Conservation (phyloP, 805 yeast species). For the Sugiyamaella marilandica region DNA sequence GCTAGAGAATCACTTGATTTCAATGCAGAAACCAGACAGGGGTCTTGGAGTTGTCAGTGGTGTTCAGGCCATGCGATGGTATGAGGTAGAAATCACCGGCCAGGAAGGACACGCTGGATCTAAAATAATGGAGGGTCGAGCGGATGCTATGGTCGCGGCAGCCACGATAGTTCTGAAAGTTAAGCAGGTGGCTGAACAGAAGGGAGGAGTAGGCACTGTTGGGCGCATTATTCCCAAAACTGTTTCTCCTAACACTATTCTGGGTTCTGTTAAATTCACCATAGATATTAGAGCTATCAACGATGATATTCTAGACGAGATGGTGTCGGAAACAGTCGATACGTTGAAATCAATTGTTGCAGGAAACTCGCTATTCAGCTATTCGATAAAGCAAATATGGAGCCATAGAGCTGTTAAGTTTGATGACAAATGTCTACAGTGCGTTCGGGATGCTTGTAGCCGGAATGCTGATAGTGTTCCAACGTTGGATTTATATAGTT, state of each 20-base stretch:
- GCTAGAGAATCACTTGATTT: slow-evolving; percentile 52
- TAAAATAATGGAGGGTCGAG: slow-evolving; percentile 57
- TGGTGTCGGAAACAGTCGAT: neutral
- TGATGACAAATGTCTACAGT: neutral
- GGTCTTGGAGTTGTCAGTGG: slow-evolving; percentile 58
- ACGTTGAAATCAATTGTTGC: neutral
- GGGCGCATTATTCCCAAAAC: slow-evolving; percentile 33
- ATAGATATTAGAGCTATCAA: neutral
- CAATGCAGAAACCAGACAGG: slow-evolving; percentile 39
- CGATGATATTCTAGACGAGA: neutral
- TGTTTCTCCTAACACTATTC: neutral
- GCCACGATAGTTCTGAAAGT: slow-evolving; percentile 51
- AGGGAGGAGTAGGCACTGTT: slow-evolving; percentile 51
- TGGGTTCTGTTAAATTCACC: neutral
- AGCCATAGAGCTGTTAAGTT: neutral
- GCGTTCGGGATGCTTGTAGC: neutral
- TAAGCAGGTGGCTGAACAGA: slow-evolving; percentile 47
- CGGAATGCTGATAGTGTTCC: neutral
- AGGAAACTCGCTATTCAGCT: neutral
- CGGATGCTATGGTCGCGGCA: slow-evolving; percentile 56
- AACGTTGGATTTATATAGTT: neutral
- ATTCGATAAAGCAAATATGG: neutral
- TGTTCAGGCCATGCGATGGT: slow-evolving; percentile 63
- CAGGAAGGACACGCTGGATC: slow-evolving; percentile 69
- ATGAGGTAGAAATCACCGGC: slow-evolving; percentile 49